Evolutionary conservation across 139 green algal genomes (phyloP).

Genomic region (Coccomyxa sp.): DNA sequence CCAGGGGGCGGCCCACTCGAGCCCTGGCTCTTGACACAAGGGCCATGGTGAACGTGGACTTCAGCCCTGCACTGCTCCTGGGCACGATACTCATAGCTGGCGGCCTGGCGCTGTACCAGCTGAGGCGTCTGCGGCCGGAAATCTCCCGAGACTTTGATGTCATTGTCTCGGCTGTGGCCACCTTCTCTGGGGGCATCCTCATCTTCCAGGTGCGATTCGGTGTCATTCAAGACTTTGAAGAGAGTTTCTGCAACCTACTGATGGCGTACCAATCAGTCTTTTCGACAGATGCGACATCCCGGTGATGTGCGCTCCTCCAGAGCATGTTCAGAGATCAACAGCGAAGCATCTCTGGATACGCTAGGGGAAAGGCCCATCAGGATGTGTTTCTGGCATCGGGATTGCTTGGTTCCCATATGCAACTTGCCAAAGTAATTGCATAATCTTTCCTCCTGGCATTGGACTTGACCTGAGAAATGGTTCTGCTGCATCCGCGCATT

Average conservation of each 20-base stretch:
- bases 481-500: too few relatives aligned
- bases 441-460: too few relatives aligned
- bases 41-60: conserved; percentile 68
- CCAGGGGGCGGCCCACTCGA: not conserved
- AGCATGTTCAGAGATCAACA: too few relatives aligned
- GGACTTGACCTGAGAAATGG: too few relatives aligned
- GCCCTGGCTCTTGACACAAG: not conserved
- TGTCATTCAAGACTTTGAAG: not conserved
- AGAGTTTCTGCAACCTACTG: not conserved
- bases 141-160: conserved; percentile 68
- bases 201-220: conserved; percentile 57
- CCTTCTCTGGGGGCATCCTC: conserved; percentile 67
- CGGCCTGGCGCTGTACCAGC: conserved; percentile 55
- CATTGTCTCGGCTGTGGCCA: conserved; percentile 54
- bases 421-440: too few relatives aligned
- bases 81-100: conserved; percentile 48
- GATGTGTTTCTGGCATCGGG: too few relatives aligned
- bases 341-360: too few relatives aligned
- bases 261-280: not conserved
- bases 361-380: too few relatives aligned
- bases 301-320: not conserved
- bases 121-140: conserved; percentile 39
- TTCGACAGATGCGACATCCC: not conserved
- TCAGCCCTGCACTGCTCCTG: conserved; percentile 59
- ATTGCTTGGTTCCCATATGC: too few relatives aligned